A percentile compares a stretch with the other conserved stretches of the same genome.
Evolutionary conservation across 78 protist species (phyloP).

Genomic region (Neovahlkampfia damariscottae): DNA sequence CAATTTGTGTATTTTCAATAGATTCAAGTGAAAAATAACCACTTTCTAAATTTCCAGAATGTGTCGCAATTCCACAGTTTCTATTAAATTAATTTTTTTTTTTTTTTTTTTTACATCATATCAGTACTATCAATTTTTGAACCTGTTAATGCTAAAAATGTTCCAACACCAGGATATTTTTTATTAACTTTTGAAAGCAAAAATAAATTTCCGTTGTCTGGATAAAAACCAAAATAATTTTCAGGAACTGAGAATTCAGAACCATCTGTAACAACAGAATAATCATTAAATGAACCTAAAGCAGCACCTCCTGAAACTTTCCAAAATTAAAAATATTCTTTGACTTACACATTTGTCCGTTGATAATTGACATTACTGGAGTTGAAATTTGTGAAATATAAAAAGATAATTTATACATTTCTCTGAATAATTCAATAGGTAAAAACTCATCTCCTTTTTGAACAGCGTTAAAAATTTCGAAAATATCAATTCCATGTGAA

Average conservation of each 20-base stretch:
- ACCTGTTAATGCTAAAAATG: conserved; percentile 1
- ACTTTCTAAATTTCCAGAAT: not conserved
- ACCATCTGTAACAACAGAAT: not conserved
- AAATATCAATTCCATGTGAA: not conserved
- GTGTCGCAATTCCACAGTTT: not conserved
- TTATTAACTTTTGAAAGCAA: not conserved
- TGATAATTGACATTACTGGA: not conserved
- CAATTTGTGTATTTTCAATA: not conserved
- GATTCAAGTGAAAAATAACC: too few relatives aligned
- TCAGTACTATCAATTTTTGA: not conserved
- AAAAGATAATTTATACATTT: not conserved
- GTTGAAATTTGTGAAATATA: not conserved
- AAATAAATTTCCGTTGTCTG: not conserved
- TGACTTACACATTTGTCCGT: not conserved
- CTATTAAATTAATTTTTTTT: not conserved
- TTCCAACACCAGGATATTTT: not conserved
- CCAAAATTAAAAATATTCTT: too few relatives aligned
- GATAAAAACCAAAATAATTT: not conserved
- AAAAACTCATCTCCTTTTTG: not conserved
- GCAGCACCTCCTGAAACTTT: too few relatives aligned
- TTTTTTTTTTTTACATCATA: not conserved
- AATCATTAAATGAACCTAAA: not conserved
- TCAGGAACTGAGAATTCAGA: not conserved
- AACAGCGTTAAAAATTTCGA: not conserved
- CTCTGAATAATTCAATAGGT: not conserved